Evolutionary conservation across 2,329 filamentous ascomycete genomes (phyloP), one percentile per base, ranked within the genome.

Genomic region (Hymenoscyphus scutula): DNA sequence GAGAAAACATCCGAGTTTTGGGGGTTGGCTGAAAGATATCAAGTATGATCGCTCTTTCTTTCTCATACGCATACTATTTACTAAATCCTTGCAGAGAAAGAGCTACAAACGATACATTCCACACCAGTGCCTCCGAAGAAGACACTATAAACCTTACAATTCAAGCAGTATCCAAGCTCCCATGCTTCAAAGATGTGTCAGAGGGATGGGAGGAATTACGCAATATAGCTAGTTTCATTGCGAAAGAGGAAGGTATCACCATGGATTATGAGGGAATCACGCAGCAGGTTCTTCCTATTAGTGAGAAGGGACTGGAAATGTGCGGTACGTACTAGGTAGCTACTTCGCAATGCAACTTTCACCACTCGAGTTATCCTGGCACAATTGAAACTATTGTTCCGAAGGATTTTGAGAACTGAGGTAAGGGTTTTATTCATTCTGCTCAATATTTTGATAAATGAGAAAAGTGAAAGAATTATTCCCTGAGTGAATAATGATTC

Each of bases 161-260:
- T 15, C 25, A 61, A 15, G 23, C 60, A 19, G 66, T 66, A 19
- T 51, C 34, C 11, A 13, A 48, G 15, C 37, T 64, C 25, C 58
- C 60, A 13, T 51, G 56, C 11, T 59, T 58, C 53, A n/a, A 29
- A 17, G 25, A 3, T 3, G 41, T 41, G 19, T 3, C 25, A 27
- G 53, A 53, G 19, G 53, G 55, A 17, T 64, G 51, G 56, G 41
- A 57, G 29, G 11, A n/a, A 27, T 10, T 67, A 5, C 59, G 66
- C 2, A 63, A 70, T 34, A 65, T 66, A n/a, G 66, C 69, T 7
- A 71, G 65, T 57, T 66, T 64, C 23, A 6, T 71, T 1, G 64
- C 60, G 1, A 60, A 59, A 10, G 65, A 70, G 53, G 68, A 71
- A 54, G 61, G 56, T 0, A 30, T 71, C 4, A 23, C 54, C 38